Evolutionary conservation across 2,329 filamentous ascomycete species (phyloP).

Genomic region (Tolypocladium tundrense): DNA sequence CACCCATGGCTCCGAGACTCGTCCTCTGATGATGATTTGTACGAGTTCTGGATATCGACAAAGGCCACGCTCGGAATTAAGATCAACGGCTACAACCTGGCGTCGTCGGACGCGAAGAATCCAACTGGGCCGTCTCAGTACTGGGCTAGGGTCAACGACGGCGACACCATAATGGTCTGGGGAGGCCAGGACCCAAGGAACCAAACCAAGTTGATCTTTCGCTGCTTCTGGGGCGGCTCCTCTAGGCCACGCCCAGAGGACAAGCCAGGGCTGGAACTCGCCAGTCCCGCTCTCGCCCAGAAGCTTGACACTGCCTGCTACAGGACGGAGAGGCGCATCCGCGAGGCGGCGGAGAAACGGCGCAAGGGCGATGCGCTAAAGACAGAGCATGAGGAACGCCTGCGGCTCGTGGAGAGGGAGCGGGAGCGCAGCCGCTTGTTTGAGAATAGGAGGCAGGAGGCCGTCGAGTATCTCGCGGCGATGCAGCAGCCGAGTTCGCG

Average conservation of each 20-base stretch:
- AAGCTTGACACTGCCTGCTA: conserved; percentile 39
- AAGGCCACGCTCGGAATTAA: conserved; percentile 66
- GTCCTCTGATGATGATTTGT: conserved; percentile 36
- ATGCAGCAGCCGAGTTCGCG: conserved; percentile 14
- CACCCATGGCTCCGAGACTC: conserved; percentile 27
- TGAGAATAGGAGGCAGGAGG: conserved; percentile 36
- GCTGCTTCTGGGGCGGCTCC: conserved; percentile 47
- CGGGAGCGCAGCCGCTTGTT: conserved; percentile 38
- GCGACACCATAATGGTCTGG: conserved; percentile 69
- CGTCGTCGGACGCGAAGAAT: conserved; percentile 43
- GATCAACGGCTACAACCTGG: conserved; percentile 63
- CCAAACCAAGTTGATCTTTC: conserved; percentile 38
- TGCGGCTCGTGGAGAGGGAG: conserved; percentile 32
- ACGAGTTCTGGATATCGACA: conserved; percentile 66
- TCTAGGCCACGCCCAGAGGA: conserved; percentile 25
- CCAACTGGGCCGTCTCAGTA: conserved; percentile 42
- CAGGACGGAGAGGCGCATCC: conserved; percentile 33
- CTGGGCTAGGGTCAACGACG: conserved; percentile 64
- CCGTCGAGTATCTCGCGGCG: conserved; percentile 28
- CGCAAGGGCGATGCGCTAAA: conserved; percentile 31
- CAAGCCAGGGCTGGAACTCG: conserved; percentile 19
- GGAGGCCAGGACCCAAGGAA: conserved; percentile 30
- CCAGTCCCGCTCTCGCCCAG: conserved; percentile 26
- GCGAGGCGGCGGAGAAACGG: conserved; percentile 27
- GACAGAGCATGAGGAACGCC: conserved; percentile 32